Evolutionary conservation across 2,329 filamentous ascomycete genomes (phyloP).

Genomic region (Didymellaceae sp.): DNA sequence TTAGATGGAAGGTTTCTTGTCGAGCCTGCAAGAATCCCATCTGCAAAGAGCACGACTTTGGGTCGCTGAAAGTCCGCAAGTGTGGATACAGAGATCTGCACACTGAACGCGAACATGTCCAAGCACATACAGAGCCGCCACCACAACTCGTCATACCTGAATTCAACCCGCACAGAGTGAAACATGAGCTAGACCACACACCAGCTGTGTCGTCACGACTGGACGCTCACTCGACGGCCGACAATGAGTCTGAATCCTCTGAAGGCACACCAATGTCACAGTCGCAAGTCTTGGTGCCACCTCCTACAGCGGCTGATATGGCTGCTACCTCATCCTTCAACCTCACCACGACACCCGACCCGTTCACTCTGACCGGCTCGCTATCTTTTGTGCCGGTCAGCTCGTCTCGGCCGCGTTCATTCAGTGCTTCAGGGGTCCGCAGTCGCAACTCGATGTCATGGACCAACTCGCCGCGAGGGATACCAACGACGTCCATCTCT

Average conservation of each 20-base stretch:
- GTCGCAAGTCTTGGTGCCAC: conserved; percentile 43
- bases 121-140: conserved; percentile 42
- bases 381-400: conserved; percentile 42
- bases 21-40: conserved; percentile 63
- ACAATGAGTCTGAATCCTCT: conserved; percentile 36
- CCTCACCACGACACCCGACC: conserved; percentile 32
- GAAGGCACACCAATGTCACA: conserved; percentile 43
- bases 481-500: conserved; percentile 34
- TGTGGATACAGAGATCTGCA: conserved; percentile 64
- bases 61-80: conserved; percentile 62
- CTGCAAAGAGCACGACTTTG: conserved; percentile 66
- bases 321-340: conserved; percentile 36
- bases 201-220: conserved; percentile 32
- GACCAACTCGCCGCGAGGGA: conserved; percentile 33
- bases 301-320: conserved; percentile 38
- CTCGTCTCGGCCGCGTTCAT: conserved; percentile 46
- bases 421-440: conserved; percentile 47
- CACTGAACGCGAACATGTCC: conserved; percentile 54
- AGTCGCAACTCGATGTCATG: conserved; percentile 40
- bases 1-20: conserved; percentile 66
- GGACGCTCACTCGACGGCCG: conserved; percentile 30
- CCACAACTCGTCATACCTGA: conserved; percentile 46
- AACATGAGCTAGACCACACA: conserved; percentile 34
- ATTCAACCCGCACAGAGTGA: conserved; percentile 42
- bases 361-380: conserved; percentile 31